These are phyloP conservation scores for Dentipellis sp. DNA, from an alignment of 768 basidiomycete species.

Conservation along the genomic window DNA sequence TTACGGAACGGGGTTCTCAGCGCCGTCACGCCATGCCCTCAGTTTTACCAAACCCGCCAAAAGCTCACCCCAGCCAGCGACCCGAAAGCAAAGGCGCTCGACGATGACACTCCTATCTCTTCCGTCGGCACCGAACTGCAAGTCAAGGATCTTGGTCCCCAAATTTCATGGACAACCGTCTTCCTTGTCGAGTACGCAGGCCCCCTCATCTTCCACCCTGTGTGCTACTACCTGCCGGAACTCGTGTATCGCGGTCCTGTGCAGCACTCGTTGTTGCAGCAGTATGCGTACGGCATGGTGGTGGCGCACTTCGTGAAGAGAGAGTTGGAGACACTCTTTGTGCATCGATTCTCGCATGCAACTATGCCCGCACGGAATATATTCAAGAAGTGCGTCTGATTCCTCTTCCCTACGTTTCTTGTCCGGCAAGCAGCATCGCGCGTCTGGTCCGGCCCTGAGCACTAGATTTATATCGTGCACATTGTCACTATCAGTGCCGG, in stretches of 20 bases:
- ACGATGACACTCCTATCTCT: conserved; percentile 52
- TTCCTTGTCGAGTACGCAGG: conserved; percentile 95
- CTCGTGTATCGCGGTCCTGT: conserved; percentile 64
- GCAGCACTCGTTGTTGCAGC: conserved; percentile 69
- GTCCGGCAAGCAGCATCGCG: no score
- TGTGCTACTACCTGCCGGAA: conserved; percentile 65
- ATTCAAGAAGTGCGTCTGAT: conserved; percentile 70
- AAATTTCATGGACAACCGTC: conserved; percentile 82
- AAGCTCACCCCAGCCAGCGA: conserved; percentile 59
- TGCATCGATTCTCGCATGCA: conserved; percentile 92
- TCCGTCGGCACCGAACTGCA: conserved; percentile 57
- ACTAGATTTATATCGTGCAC: no score
- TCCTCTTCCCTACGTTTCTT: no score
- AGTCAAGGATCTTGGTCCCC: conserved; percentile 87
- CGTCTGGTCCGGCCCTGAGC: no score
- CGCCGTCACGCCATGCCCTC: not conserved
- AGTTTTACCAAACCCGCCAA: conserved; percentile 72
- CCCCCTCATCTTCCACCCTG: conserved; percentile 82
- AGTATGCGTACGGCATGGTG: conserved; percentile 67
- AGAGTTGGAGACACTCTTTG: conserved; percentile 85
- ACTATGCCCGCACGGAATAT: conserved; percentile 87
- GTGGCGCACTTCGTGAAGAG: conserved; percentile 88
- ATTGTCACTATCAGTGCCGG: no score
- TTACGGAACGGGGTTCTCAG: not conserved
- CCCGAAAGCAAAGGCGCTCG: conserved; percentile 46